A percentile compares a stretch with the other conserved stretches of the same genome.
These are phyloP conservation scores for Colletotrichum nymphaeae DNA, from an alignment of 2,329 filamentous ascomycete genomes.

Conservation along the genomic window DNA sequence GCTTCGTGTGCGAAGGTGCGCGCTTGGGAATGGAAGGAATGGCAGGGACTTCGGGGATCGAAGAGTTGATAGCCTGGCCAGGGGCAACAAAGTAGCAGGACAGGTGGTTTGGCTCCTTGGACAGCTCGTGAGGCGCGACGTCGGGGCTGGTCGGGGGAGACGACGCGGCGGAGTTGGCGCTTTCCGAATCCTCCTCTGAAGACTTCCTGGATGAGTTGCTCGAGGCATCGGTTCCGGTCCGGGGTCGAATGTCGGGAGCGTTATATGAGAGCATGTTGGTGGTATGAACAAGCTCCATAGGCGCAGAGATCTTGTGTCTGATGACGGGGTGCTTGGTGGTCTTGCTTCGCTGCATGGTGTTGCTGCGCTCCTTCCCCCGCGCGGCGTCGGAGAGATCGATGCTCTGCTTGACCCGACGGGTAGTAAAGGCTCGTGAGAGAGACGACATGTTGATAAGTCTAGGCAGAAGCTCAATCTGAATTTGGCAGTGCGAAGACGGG, in stretches of 20 bases:
- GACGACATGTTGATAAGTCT: constrained; percentile 58
- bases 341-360: constrained; percentile 59
- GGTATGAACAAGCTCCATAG: constrained; percentile 88
- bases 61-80: constrained; percentile 54
- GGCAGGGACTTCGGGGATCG: constrained; percentile 53
- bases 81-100: constrained; percentile 74
- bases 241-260: constrained; percentile 79
- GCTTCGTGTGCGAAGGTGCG: constrained; percentile 89
- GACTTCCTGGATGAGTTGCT: constrained; percentile 67
- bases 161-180: constrained; percentile 62
- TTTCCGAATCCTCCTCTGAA: constrained; percentile 79
- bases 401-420: constrained; percentile 71
- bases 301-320: constrained; percentile 84
- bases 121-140: constrained; percentile 64
- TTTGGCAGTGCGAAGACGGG: background rate
- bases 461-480: background rate
- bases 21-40: constrained; percentile 80
- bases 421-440: constrained; percentile 78
- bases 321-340: constrained; percentile 59
- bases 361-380: constrained; percentile 28
- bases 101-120: constrained; percentile 72
- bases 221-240: constrained; percentile 58
- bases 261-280: constrained; percentile 98
- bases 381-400: constrained; percentile 57
- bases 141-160: constrained; percentile 78